phyloP scores from a whole-genome alignment of 2,329 filamentous ascomycete genomes.

The Aureobasidium pullulans region DNA sequence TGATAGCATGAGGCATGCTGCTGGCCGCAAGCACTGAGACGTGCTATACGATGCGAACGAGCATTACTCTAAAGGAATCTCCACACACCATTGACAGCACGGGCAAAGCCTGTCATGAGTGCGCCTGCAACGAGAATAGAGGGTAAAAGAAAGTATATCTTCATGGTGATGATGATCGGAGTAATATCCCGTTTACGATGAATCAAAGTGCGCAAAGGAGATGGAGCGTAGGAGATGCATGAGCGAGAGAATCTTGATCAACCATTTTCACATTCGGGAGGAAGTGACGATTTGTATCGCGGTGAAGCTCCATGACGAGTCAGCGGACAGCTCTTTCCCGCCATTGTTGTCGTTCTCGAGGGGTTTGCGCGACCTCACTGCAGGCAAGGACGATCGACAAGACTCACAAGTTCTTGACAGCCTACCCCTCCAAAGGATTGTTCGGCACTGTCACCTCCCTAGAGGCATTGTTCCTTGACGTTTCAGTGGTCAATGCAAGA shows the following conservation, averaged over 20 bases:
- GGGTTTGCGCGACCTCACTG: background rate
- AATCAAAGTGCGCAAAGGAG: background rate
- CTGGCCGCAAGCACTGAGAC: background rate
- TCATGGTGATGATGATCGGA: background rate
- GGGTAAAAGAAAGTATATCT: background rate
- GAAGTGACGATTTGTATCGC: slow-evolving; percentile 9
- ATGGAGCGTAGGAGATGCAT: background rate
- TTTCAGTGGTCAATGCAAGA: background rate
- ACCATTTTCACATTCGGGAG: background rate
- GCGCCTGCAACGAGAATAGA: background rate
- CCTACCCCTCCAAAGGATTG: background rate
- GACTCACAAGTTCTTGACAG: background rate
- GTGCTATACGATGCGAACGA: background rate
- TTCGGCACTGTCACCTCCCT: background rate
- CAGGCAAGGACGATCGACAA: slow-evolving; percentile 4
- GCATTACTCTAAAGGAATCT: background rate
- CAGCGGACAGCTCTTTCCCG: background rate
- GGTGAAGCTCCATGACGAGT: background rate
- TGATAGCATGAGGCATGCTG: background rate
- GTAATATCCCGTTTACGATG: background rate
- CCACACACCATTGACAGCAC: background rate
- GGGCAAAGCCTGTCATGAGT: background rate
- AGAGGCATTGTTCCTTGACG: background rate
- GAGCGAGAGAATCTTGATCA: background rate
- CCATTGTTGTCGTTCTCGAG: background rate